These are phyloP conservation scores for Eucalyptus albens DNA, from an alignment of 345 rosid genomes.

Conservation along the genomic window DNA sequence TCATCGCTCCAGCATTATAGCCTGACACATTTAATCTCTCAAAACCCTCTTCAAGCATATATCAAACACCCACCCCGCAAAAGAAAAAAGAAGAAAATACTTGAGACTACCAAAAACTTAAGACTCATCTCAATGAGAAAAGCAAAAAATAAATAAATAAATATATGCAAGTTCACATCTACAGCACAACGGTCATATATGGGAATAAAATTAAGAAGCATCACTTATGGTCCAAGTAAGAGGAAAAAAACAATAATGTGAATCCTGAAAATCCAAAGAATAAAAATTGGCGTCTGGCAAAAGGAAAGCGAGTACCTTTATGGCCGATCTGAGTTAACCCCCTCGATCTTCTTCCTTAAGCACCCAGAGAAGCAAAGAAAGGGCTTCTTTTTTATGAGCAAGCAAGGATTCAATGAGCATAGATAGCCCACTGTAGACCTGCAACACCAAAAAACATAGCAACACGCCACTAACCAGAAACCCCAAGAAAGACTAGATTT, in stretches of 20 bases:
- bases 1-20: neutral
- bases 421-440: constrained; percentile 29
- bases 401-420: constrained; percentile 30
- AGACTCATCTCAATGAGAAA: neutral
- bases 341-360: constrained; percentile 54
- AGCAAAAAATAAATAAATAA: neutral
- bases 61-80: neutral
- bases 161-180: neutral
- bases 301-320: constrained; percentile 9
- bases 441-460: constrained; percentile 8
- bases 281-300: neutral
- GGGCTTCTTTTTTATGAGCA: constrained; percentile 14
- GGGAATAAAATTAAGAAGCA: constrained; percentile 25
- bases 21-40: neutral
- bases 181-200: neutral
- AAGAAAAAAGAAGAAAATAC: neutral
- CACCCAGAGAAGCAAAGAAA: constrained; percentile 28
- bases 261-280: neutral
- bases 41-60: neutral
- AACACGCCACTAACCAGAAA: constrained; percentile 10
- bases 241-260: constrained; percentile 18
- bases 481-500: neutral
- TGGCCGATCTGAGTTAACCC: constrained; percentile 9
- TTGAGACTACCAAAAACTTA: neutral
- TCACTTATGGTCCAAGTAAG: constrained; percentile 72